Conservation (phyloP, 805 yeast species). For the Starmerella sirachaensis region DNA sequence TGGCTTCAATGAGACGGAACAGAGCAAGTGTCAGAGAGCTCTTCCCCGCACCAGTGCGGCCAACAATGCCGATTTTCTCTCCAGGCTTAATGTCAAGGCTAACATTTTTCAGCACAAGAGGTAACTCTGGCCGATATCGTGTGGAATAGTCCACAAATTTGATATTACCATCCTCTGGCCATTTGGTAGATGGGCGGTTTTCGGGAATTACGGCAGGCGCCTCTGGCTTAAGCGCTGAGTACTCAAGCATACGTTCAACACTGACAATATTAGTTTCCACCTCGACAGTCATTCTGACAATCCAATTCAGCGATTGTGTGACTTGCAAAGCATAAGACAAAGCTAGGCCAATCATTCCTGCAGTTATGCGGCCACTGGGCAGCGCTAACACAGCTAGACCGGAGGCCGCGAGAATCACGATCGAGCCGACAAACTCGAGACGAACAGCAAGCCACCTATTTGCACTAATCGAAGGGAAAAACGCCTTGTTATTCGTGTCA, state of each 20-base stretch:
- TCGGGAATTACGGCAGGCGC: conserved; percentile 61
- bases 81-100: conserved; percentile 50
- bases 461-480: conserved; percentile 81
- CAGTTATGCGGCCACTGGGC: conserved; percentile 55
- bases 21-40: conserved; percentile 74
- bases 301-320: conserved; percentile 92
- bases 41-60: conserved; percentile 95
- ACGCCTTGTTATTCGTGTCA: conserved; percentile 83
- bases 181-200: conserved; percentile 51
- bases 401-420: conserved; percentile 78
- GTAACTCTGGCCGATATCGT: conserved; percentile 70
- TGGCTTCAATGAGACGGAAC: conserved; percentile 73
- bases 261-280: conserved; percentile 96
- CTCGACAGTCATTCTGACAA: conserved; percentile 97
- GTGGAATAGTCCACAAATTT: conserved; percentile 66
- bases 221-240: conserved; percentile 67
- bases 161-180: conserved; percentile 68
- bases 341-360: conserved; percentile 90
- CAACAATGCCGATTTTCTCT: conserved; percentile 91
- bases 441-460: conserved; percentile 97
- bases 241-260: conserved; percentile 88
- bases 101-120: conserved; percentile 61
- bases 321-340: conserved; percentile 86
- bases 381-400: conserved; percentile 65
- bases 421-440: conserved; percentile 78